These are phyloP conservation scores for Cryptosporidium felis DNA, from an alignment of 169 alveolate species.

Conservation along the genomic window DNA sequence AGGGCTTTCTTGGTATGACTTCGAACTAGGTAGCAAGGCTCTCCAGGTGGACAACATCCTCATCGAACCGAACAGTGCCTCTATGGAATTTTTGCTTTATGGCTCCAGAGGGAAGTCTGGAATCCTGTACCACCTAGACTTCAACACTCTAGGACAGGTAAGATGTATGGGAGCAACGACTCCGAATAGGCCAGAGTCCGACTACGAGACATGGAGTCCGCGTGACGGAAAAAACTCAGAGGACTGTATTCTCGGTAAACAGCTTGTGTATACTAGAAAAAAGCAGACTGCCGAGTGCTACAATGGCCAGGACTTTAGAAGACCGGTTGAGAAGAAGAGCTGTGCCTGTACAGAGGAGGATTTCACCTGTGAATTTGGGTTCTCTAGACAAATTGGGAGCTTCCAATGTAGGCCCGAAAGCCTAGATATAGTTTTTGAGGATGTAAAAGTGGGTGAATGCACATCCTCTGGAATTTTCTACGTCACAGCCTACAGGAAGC, in stretches of 20 bases:
- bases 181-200: constrained; percentile 92
- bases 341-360: constrained; percentile 97
- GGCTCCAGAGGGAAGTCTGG: constrained; percentile 92
- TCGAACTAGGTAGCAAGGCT: constrained; percentile 86
- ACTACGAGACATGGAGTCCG: constrained; percentile 95
- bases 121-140: constrained; percentile 92
- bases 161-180: constrained; percentile 93
- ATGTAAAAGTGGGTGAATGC: constrained; percentile 75
- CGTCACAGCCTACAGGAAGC: constrained; percentile 89
- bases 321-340: constrained; percentile 85
- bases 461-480: constrained; percentile 68
- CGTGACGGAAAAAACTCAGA: constrained; percentile 71
- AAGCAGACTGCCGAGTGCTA: constrained; percentile 95
- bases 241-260: constrained; percentile 91
- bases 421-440: constrained; percentile 57
- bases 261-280: constrained; percentile 92
- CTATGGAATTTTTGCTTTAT: constrained; percentile 93
- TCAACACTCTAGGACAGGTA: constrained; percentile 93
- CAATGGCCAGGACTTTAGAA: constrained; percentile 95
- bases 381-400: constrained; percentile 86
- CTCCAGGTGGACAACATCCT: constrained; percentile 92
- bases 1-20: constrained; percentile 96
- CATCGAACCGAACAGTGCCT: constrained; percentile 94
- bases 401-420: constrained; percentile 79
- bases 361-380: constrained; percentile 97